Conservation (phyloP, 192 early-diverging fungal species). For the Entophlyctis luteolus region DNA sequence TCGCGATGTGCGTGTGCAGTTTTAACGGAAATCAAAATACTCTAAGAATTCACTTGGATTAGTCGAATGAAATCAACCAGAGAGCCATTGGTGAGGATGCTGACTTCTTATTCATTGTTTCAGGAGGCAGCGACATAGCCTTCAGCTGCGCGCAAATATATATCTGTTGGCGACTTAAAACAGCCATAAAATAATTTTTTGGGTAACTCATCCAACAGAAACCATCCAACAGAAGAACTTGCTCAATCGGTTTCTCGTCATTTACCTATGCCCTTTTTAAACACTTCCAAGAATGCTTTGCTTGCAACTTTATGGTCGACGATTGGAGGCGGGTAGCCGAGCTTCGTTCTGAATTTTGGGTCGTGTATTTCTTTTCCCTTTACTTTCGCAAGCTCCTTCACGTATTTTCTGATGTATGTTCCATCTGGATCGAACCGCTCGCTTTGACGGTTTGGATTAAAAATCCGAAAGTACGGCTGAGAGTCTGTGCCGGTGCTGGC, state of each 20-base stretch:
- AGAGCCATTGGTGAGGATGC: no score
- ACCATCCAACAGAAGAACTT: not conserved
- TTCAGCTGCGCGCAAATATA: no score
- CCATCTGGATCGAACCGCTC: slow-evolving; percentile 57
- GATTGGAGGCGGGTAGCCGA: slow-evolving; percentile 60
- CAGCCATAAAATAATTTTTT: not conserved
- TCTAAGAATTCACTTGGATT: no score
- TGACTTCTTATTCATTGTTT: no score
- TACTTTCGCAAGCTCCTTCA: slow-evolving; percentile 54
- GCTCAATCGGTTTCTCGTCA: not conserved
- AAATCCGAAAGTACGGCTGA: slow-evolving; percentile 67
- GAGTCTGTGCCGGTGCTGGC: slow-evolving; percentile 65
- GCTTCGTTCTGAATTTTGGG: slow-evolving; percentile 41
- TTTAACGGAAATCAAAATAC: no score
- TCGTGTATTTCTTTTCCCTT: slow-evolving; percentile 51
- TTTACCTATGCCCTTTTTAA: slow-evolving; percentile 30
- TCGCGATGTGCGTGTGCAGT: no score
- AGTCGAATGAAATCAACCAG: no score
- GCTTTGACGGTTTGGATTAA: slow-evolving; percentile 55
- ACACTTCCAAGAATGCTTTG: slow-evolving; percentile 46
- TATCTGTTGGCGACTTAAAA: no score
- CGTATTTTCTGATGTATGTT: slow-evolving; percentile 57
- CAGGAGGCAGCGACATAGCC: no score
- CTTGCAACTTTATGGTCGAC: slow-evolving; percentile 63
- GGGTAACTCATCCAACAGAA: not conserved